Evolutionary conservation across 2,329 filamentous ascomycete genomes (phyloP), one percentile per base, ranked within the genome.

Genomic region (Aspergillus intermedius): DNA sequence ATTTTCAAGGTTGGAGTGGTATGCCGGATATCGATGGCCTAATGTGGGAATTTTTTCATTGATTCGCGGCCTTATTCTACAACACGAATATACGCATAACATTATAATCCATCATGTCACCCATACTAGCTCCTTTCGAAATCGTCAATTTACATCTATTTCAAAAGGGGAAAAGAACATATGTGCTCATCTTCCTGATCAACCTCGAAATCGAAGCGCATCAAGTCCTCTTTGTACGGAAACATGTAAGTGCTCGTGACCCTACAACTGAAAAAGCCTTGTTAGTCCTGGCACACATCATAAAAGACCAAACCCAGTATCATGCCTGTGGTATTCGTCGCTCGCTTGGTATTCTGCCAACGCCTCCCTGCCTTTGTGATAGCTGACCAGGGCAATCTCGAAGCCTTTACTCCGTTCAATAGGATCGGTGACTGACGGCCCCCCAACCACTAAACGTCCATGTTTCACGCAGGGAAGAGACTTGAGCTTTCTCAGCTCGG

Each of bases 121-220:
- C n/a, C 13, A 35, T 35, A 7, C 34, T 35, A 5, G 13, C 13
- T 8, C 13, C 5, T 17, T 35, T 35, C n/a, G 7, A 35, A n/a
- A 35, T 4, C 8, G 5, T 35, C 34, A 15, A 35, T 35, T 17
- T 23, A 41, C 13, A 19, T 5, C 15, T 15, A 47, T 6, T 17
- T 10, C 12, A 40, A 21, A 17, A 42, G 2, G 12, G 50, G 50
- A 49, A 54, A 57, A 3, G 42, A 32, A 17, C 54, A 58, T 50
- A 58, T 52, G 34, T 54, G 49, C 39, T 71, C 69, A 19, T 77
- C 72, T 47, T 48, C 57, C 5, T 45, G 47, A 23, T 64, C 61
- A 1, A 65, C 61, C 46, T 80, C 77, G 52, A 80, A 80, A 53
- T 80, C 78, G 55, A 79, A 80, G 15, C 77, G 65, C 13, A 70